Evolutionary conservation across 495 filamentous ascomycete genomes (phyloP), one percentile per base, ranked within the genome.

Genomic region (Aspergillus nanangensis): DNA sequence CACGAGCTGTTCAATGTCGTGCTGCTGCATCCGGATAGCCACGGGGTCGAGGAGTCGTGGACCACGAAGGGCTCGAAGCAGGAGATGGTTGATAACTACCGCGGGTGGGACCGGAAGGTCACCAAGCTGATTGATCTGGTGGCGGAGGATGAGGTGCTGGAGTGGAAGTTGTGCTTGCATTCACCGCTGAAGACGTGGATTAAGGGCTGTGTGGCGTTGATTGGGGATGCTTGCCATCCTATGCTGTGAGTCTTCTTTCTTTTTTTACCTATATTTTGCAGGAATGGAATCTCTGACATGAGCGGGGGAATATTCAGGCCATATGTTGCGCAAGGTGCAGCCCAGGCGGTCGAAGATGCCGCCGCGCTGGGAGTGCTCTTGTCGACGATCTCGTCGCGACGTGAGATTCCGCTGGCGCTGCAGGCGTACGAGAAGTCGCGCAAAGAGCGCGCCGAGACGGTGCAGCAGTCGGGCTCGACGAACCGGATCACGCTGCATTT

Each of bases 181-280:
- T 59, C 62, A 1, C 74, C 73, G 1, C 56, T 85, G n/a, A 65
- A 72, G 22, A 74, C 62, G 11, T 86, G 81, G 82, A 70, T 72
- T 8, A 66, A 68, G 11, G 76, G 70, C 1, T 73, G 68, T 27
- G 79, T 86, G 39, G 81, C 77, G 7, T 57, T 88, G 33, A 69
- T 87, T 17, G 84, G 84, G 18, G 84, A 87, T 55, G 77, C 84
- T 5, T 83, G 81, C 38, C 84, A 88, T 51, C 82, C 84, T 3
- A 85, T 82, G 55, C 72, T 86, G 44, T 70, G 46, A 45, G 66
- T 58, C 10, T 13, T 9, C 3, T 4, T 11, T 11, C 4, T n/a
- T n/a, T n/a, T n/a, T n/a, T n/a, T n/a, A n/a, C n/a, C n/a, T n/a
- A n/a, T n/a, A n/a, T n/a, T n/a, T n/a, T n/a, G n/a, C n/a, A n/a